Evolutionary conservation across 768 basidiomycete species (phyloP).

Genomic region (Boletus vermiculosoides): DNA sequence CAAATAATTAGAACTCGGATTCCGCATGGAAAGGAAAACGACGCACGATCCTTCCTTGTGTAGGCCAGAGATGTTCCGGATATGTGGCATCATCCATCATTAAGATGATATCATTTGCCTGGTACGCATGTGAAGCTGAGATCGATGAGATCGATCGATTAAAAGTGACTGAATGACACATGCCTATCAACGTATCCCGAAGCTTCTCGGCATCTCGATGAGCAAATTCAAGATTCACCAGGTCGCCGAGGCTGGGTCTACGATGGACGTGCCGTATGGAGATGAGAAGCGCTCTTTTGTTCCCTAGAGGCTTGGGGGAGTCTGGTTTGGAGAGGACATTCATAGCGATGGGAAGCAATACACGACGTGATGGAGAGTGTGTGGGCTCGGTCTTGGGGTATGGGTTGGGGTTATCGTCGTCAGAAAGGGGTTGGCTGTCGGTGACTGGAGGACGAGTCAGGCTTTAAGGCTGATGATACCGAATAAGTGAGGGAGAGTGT

Average conservation of each 20-base stretch:
- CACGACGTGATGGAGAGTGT: too few species aligned
- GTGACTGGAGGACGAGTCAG: too few species aligned
- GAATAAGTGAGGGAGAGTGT: too few species aligned
- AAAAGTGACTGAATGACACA: neutral
- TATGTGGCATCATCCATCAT: constrained; percentile 40
- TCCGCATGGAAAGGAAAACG: neutral
- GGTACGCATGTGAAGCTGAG: constrained; percentile 40
- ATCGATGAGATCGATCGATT: neutral
- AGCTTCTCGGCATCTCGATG: constrained; percentile 22
- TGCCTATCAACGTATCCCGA: constrained; percentile 19
- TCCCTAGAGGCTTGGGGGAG: neutral
- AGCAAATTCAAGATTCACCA: constrained; percentile 11
- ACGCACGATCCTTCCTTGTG: constrained; percentile 44
- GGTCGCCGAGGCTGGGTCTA: neutral
- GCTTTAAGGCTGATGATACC: too few species aligned
- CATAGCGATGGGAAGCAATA: neutral
- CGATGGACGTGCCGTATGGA: constrained; percentile 11
- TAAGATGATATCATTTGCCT: constrained; percentile 38
- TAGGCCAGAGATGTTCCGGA: constrained; percentile 39
- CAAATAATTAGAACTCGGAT: neutral
- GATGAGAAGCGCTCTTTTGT: constrained; percentile 24
- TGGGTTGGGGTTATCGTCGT: neutral
- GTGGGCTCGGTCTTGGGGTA: neutral
- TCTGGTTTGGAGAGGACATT: neutral
- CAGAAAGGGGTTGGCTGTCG: neutral